phyloP scores from a whole-genome alignment of 768 basidiomycete species.

The Leccinum arenicola region DNA sequence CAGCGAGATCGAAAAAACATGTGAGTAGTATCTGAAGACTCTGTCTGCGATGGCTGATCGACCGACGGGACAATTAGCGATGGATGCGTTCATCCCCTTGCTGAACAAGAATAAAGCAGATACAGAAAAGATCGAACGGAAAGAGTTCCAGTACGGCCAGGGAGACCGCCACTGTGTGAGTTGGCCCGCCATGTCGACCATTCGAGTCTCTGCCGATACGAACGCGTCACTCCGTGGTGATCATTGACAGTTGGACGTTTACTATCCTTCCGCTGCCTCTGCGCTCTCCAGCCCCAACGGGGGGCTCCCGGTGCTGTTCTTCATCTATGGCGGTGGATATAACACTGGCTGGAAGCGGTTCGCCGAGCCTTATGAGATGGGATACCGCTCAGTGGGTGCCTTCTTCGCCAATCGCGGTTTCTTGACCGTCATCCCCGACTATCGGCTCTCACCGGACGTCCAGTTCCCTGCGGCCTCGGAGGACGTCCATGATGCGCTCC shows the following conservation, averaged over 20 bases:
- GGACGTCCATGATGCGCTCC: constrained; percentile 58
- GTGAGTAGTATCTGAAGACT: constrained; percentile 24
- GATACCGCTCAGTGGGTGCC: constrained; percentile 53
- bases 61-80: constrained; percentile 33
- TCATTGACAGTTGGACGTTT: constrained; percentile 57
- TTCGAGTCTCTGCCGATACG: neutral
- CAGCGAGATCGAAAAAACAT: constrained; percentile 29
- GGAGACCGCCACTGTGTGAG: constrained; percentile 39
- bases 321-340: constrained; percentile 68
- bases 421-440: constrained; percentile 64
- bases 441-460: constrained; percentile 57
- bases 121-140: constrained; percentile 48
- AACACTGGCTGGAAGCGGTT: constrained; percentile 47
- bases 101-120: constrained; percentile 44
- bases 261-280: constrained; percentile 45
- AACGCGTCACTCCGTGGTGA: neutral
- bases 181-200: neutral
- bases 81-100: constrained; percentile 46
- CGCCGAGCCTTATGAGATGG: constrained; percentile 46
- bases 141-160: constrained; percentile 56
- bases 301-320: constrained; percentile 54
- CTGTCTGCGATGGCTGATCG: neutral
- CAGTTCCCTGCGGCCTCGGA: constrained; percentile 52
- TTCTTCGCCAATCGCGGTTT: constrained; percentile 61
- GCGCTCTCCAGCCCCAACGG: constrained; percentile 22